Evolutionary conservation across 306 rosid species (phyloP).

Genomic region (Canavalia gladiata): DNA sequence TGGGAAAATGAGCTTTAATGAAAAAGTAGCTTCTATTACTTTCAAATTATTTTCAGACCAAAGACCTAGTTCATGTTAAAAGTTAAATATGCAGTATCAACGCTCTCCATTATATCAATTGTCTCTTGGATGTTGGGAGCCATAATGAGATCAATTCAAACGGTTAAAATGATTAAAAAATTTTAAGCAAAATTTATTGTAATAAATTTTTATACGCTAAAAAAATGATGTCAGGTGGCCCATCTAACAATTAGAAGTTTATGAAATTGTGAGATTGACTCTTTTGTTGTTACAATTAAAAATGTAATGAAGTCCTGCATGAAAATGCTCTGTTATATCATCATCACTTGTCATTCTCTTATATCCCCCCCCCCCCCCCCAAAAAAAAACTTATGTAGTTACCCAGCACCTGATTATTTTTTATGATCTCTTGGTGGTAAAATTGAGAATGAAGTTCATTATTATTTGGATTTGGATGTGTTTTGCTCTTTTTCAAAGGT

Average conservation of each 20-base stretch:
- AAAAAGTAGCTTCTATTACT: slow-evolving; percentile 26
- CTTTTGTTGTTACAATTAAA: not conserved
- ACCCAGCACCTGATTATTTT: not conserved
- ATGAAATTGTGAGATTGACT: not conserved
- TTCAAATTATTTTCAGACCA: slow-evolving; percentile 10
- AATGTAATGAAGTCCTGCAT: not conserved
- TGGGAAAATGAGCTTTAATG: slow-evolving; percentile 12
- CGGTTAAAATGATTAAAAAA: not conserved
- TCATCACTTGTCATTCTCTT: not conserved
- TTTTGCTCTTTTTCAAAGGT: not conserved
- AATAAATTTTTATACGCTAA: not conserved
- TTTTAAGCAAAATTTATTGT: not conserved
- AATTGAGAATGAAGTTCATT: not conserved
- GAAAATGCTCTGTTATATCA: slow-evolving; percentile 5
- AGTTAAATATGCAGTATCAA: slow-evolving; percentile 5
- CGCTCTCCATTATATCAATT: not conserved
- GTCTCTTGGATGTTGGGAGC: not conserved
- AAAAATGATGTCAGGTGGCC: not conserved
- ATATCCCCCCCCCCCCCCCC: not conserved
- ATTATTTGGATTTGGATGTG: not conserved
- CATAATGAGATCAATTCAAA: slow-evolving; percentile 13
- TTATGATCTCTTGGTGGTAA: not conserved
- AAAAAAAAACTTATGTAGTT: not conserved
- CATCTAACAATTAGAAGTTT: not conserved
- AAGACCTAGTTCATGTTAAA: slow-evolving; percentile 7